Evolutionary conservation across 257 asterid genomes (phyloP).

Genomic region (Nicotiana obtusifolia): DNA sequence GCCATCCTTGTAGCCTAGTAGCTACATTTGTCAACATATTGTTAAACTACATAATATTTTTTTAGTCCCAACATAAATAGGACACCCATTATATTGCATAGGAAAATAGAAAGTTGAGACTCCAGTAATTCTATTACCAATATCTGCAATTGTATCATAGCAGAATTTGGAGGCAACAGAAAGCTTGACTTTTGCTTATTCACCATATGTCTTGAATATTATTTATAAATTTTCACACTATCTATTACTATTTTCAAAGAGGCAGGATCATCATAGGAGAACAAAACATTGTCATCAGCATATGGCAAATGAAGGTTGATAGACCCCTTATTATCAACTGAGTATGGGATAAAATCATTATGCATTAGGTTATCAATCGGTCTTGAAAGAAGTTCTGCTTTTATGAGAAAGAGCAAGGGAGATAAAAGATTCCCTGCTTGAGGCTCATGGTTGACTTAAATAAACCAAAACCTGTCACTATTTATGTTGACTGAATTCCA

Average conservation of each 20-base stretch:
- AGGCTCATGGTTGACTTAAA: background rate
- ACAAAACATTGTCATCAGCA: background rate
- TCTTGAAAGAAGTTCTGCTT: background rate
- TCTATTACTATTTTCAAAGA: background rate
- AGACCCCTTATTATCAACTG: background rate
- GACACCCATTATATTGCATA: background rate
- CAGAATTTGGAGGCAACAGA: background rate
- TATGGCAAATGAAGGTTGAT: background rate
- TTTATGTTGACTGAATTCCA: background rate
- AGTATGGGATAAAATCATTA: background rate
- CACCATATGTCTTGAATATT: background rate
- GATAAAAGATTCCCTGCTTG: background rate
- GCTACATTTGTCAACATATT: background rate
- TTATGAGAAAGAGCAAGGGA: background rate
- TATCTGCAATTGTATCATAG: background rate
- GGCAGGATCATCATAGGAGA: background rate
- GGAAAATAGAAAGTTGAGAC: background rate
- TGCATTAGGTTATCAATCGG: background rate
- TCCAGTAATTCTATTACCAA: background rate
- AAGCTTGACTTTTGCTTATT: background rate
- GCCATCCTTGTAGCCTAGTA: background rate
- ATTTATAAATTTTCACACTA: background rate
- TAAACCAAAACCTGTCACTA: background rate
- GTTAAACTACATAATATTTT: background rate
- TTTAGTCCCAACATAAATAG: background rate